Base-by-base conservation (phyloP, 2,329 filamentous ascomycete species). In the Cryphonectria radicalis region DNA sequence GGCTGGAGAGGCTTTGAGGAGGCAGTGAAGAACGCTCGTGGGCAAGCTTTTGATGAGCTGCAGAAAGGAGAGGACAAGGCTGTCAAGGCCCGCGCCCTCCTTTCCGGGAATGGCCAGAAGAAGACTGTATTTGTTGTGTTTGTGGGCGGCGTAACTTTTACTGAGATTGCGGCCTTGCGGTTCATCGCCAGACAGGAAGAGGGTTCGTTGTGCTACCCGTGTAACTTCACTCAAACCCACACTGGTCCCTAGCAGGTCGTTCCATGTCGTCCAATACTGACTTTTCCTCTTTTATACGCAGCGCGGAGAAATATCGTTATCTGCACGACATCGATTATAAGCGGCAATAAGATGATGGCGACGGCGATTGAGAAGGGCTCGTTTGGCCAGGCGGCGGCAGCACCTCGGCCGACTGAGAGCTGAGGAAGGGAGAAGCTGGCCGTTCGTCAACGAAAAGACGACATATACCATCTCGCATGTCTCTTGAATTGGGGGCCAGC, bases 81-180 rank as follows among this genome's bases (percentile, higher is more conserved):
- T 1, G 90, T 95, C 43, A 95, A 95, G 77, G 95, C 95, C 22
- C 87, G 94, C 70, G 91, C 93, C 72, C 88, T 97, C 37, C 84
- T 99, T 55, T 93, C 93, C 63, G 93, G 94, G 0, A 90, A 85
- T 65, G 88, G 88, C 22, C 89, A 89, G 66, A 91, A 90, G 79
- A 97, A 97, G 84, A 95, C 93, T 0, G 92, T 97, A 0, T 93
- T 98, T 78, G 91, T 99, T n/a, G 97, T 98, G 76, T 98, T 98
- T 81, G 84, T 99, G 25, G 96, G 96, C n/a, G 97, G 96, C 1
- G 93, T 99, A 69, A 98, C 94, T 0, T 97, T 97, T 78, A 95
- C 96, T 0, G 96, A 99, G 82, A 95, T 99, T 79, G 94, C 97
- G 57, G 96, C 97, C 28, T 80, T 99, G 78, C 88, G 97, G 69